Evolutionary conservation across 2,329 filamentous ascomycete species (phyloP), one percentile per base, ranked within the genome.

Genomic region (Aspergillus chevalieri): DNA sequence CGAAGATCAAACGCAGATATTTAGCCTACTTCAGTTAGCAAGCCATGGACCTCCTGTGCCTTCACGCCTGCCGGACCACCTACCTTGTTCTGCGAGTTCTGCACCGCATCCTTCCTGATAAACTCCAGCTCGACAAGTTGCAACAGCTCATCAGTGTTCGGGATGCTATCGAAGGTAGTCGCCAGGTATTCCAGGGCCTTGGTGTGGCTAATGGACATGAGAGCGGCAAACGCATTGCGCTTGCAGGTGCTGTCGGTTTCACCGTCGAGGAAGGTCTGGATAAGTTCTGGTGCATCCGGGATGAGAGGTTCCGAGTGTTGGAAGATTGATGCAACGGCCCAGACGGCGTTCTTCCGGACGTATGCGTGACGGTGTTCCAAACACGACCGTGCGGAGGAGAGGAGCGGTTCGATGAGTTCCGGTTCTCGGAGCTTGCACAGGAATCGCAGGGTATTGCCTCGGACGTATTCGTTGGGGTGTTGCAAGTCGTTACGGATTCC

Each of bases 401-500:
- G 83, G 48, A 97, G 83, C 45, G 93, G 93, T 72, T 98, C 93
- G 59, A 98, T 91, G 55, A 98, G 84, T 74, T 98, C 93, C 47
- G 92, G 81, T 71, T 98, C 93, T 59, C 91, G 86, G 54, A 98
- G 81, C 77, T 98, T 98, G 79, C 87, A 93, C 52, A 98, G 83
- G 75, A 97, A 98, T 64, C 93, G 89, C 54, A 98, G 78, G n/a
- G 93, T 98, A 69, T 96, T 96, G 67, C 93, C 93, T 59, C 93
- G 85, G 59, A 98, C 91, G 73, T 95, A 98, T 78, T 98, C 93
- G 77, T 98, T 97, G 50, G 93, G 85, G 64, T 96, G 92, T 69
- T 97, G 92, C 53, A 98, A 79, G 67, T 98, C 93, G 71, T 97
- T 95, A 65, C 92, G 86, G 65, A 98, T 97, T 58, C 93, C 93